These are phyloP conservation scores for Mortierella sp. DNA, from an alignment of 371 early-diverging fungal species.

Conservation along the genomic window DNA sequence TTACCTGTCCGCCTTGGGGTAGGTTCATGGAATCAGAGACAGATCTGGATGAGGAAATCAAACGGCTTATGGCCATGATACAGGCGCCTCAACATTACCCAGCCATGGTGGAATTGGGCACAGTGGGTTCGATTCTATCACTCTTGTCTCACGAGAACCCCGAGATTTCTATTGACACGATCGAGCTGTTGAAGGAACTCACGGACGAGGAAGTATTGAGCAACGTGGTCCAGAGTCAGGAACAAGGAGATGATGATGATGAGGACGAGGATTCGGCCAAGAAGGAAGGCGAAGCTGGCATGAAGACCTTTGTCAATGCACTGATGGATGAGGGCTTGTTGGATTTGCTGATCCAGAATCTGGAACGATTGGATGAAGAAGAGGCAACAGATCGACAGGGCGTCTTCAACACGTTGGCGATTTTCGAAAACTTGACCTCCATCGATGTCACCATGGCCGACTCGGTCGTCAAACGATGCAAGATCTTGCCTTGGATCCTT, in stretches of 20 bases:
- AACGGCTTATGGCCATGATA: constrained; percentile 76
- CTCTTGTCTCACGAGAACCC: constrained; percentile 93
- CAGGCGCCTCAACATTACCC: constrained; percentile 86
- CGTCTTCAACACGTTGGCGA: constrained; percentile 85
- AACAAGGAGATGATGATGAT: too few relatives aligned
- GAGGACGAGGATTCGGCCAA: constrained; percentile 64
- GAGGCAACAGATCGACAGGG: constrained; percentile 87
- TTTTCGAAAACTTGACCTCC: constrained; percentile 87
- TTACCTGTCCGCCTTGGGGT: constrained; percentile 1
- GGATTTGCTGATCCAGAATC: constrained; percentile 81
- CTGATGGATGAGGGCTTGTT: constrained; percentile 81
- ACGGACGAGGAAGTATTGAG: constrained; percentile 90
- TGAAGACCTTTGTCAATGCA: constrained; percentile 75
- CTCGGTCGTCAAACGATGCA: constrained; percentile 68
- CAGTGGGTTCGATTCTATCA: constrained; percentile 71
- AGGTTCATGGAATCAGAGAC: constrained; percentile 95
- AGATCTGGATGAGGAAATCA: constrained; percentile 91
- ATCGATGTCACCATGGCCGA: constrained; percentile 77
- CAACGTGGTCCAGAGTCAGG: constrained; percentile 12
- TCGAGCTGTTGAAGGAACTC: constrained; percentile 88
- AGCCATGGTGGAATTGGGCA: constrained; percentile 75
- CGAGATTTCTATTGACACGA: constrained; percentile 87
- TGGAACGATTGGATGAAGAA: constrained; percentile 82
- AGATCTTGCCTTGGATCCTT: constrained; percentile 79
- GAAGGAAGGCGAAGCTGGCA: constrained; percentile 71